These are phyloP conservation scores for Rhodamnia argentea DNA, from an alignment of 345 rosid genomes.

Conservation along the genomic window DNA sequence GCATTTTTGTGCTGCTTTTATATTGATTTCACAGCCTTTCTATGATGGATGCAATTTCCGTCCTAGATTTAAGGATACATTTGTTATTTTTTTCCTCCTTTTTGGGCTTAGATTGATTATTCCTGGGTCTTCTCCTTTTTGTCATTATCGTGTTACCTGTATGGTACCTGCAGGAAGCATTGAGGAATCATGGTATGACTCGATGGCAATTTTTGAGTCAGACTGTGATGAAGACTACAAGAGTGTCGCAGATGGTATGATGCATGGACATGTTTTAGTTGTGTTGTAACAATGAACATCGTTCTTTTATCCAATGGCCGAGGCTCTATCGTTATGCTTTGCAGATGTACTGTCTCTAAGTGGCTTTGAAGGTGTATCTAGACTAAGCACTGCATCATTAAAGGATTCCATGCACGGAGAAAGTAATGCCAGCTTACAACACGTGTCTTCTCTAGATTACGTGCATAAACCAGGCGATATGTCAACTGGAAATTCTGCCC, in stretches of 20 bases:
- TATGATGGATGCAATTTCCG: not conserved
- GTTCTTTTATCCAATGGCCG: not conserved
- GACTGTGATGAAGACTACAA: conserved; percentile 83
- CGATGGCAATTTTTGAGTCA: conserved; percentile 56
- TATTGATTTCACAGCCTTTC: not conserved
- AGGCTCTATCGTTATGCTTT: not conserved
- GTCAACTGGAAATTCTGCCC: conserved; percentile 17
- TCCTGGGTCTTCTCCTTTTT: not conserved
- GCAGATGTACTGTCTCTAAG: conserved; percentile 56
- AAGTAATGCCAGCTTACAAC: conserved; percentile 7
- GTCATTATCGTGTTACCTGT: not conserved
- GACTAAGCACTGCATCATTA: conserved; percentile 30
- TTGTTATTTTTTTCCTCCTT: not conserved
- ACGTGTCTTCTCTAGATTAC: conserved; percentile 16
- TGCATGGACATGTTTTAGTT: not conserved
- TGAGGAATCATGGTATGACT: conserved; percentile 72
- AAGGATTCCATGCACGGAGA: conserved; percentile 30
- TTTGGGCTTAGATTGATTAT: not conserved
- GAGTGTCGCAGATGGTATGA: conserved; percentile 77
- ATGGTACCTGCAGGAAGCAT: conserved; percentile 36
- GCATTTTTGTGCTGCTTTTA: not conserved
- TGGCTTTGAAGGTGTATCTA: conserved; percentile 45
- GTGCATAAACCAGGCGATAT: conserved; percentile 29
- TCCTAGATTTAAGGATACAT: not conserved
- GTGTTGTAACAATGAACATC: not conserved